Evolutionary conservation across 805 yeast species (phyloP), one percentile per base, ranked within the genome.

Genomic region (Cyberlindnera bimundalis): DNA sequence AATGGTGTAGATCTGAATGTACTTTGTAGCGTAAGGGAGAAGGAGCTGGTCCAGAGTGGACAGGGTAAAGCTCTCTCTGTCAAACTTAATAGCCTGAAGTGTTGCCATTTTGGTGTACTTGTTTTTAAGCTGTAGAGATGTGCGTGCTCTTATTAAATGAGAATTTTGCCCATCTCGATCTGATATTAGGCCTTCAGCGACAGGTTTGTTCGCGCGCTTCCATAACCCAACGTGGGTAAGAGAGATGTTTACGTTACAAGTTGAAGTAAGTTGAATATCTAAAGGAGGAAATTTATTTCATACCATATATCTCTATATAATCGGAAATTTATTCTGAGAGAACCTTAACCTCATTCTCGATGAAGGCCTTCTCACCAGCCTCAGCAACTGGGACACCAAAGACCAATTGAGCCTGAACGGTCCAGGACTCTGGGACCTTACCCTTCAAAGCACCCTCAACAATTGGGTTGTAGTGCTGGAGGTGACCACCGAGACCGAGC

Each of bases 11-110:
- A 91, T 75, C 1, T 70, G 59, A 16, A 90, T 66, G 61, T 87
- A 91, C 35, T 68, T 71, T 1, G 95, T 78, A 38, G 81, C 72
- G 51, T 86, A 88, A 0, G 99, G 99, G 27, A 91, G 74, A 25
- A 77, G 61, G 13, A 89, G 71, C 62, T 91, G 99, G 61, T 93
- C 95, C 46, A 91, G 66, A 23, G 90, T 79, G 15, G 70, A 63
- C 18, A 93, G 73, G 3, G 66, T 58, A 14, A 67, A 62, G 4
- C 58, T 48, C 4, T 63, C 58, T 39, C 70, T 65, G 53, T 78
- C 76, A 50, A 84, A 87, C 50, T 68, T 74, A 50, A 88, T 86
- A 3, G 96, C 90, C 55, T 85, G 68, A 25, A 80, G 58, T 3
- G 46, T 30, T 0, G 78, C 56, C 69, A 65, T 64, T 4, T 8